These are phyloP conservation scores for Groenewaldozyma salmanticensis DNA, from an alignment of 805 yeast species.

Conservation along the genomic window DNA sequence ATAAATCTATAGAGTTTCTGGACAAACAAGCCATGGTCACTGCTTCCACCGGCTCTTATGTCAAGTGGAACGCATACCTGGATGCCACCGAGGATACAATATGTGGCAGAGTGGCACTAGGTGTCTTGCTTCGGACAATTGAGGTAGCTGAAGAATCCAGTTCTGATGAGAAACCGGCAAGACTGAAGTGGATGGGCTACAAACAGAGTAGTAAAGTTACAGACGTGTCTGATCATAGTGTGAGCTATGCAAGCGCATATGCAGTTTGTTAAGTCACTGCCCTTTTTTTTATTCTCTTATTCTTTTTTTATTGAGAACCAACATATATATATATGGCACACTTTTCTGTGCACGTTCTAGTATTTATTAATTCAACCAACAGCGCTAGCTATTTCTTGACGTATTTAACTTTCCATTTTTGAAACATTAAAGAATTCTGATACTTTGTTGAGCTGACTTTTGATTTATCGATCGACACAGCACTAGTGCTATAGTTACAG, in stretches of 20 bases:
- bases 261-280: slow-evolving; percentile 27
- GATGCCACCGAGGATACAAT: slow-evolving; percentile 72
- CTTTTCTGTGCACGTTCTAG: not conserved
- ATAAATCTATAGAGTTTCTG: slow-evolving; percentile 61
- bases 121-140: slow-evolving; percentile 47
- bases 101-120: slow-evolving; percentile 84
- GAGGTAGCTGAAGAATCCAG: slow-evolving; percentile 28
- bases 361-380: not conserved
- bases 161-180: slow-evolving; percentile 16
- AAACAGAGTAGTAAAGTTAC: slow-evolving; percentile 58
- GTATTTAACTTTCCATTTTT: no score
- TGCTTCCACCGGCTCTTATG: slow-evolving; percentile 44
- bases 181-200: slow-evolving; percentile 67
- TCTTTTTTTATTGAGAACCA: no score
- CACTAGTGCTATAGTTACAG: no score
- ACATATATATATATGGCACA: no score
- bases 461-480: no score
- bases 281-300: not conserved
- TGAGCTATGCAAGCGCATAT: slow-evolving; percentile 84
- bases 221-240: slow-evolving; percentile 55
- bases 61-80: slow-evolving; percentile 59
- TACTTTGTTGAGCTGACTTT: no score
- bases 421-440: no score
- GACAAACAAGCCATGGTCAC: slow-evolving; percentile 65
- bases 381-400: no score